Evolutionary conservation across 495 filamentous ascomycete species (phyloP), one percentile per base, ranked within the genome.

Genomic region (Corynascus novoguineensis): DNA sequence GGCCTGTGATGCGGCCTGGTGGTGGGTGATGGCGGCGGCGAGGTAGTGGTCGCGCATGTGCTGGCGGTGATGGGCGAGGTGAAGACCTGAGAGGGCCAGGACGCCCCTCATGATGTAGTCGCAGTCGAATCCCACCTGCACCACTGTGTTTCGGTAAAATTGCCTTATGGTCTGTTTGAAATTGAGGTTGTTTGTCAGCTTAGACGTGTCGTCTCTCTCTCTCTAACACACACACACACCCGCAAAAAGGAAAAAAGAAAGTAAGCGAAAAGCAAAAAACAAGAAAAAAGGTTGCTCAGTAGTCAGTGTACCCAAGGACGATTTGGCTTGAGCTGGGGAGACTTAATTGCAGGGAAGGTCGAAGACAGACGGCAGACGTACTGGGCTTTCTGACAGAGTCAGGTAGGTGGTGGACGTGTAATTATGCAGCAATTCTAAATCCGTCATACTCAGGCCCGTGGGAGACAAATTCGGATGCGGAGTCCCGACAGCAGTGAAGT

Each of bases 101-200:
- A 44, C 41, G 41, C 41, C 41, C 21, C 41, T 19, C 41, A 44
- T 44, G 8, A 44, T 44, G 41, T 44, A 44, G 41, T 44, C 41
- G 21, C 41, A 44, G 21, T 44, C 41, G 21, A 44, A 44, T 24
- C 41, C 41, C 21, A 44, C 41, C 21, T 44, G 41, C 19, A 44
- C 41, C 41, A 44, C 41, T 0, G 41, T 44, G 7, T 25, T 44
- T 11, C 41, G 41, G 41, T 44, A 44, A 10, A 44, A 44, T 25
- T 44, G 21, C 21, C 41, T 11, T 8, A 44, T 44, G 21, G 21
- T 24, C 41, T 44, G 41, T 44, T 44, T 25, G 21, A 15, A 9
- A 44, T 25, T 5, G 14, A 22, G 41, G 1, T 11, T 3, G 8
- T 8, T 25, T 44, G 41, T 44, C 41, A 44, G 41, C n/a, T 21